These are phyloP conservation scores for Saururus chinensis DNA, from an alignment of 164 flowering plant species.

Conservation along the genomic window DNA sequence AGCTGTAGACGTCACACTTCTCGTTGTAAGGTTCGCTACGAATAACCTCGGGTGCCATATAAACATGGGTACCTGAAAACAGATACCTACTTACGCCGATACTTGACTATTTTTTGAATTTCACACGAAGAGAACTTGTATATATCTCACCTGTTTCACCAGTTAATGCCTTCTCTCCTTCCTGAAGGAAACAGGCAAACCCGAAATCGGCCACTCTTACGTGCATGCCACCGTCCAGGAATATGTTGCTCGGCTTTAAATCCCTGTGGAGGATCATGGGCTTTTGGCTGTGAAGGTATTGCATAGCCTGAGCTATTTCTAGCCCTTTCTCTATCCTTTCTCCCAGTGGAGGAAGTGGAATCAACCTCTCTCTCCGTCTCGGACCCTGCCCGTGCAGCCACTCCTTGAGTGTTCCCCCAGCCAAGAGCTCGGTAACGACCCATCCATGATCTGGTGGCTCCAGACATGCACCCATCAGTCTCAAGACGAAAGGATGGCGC, in stretches of 20 bases:
- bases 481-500: slow-evolving; percentile 55
- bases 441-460: slow-evolving; percentile 49
- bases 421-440: slow-evolving; percentile 47
- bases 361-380: slow-evolving; percentile 22
- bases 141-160: slow-evolving; percentile 50
- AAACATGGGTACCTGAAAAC: slow-evolving; percentile 49
- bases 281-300: slow-evolving; percentile 50
- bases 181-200: slow-evolving; percentile 41
- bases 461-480: slow-evolving; percentile 52
- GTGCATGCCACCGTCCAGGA: slow-evolving; percentile 41
- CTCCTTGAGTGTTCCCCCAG: slow-evolving; percentile 32
- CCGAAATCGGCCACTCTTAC: slow-evolving; percentile 66
- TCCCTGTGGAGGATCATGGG: slow-evolving; percentile 58
- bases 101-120: not conserved
- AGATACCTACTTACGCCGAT: not conserved
- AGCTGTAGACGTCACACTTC: slow-evolving; percentile 64
- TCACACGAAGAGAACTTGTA: not conserved
- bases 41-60: slow-evolving; percentile 75
- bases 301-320: slow-evolving; percentile 65
- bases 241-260: slow-evolving; percentile 61
- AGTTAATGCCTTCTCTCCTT: slow-evolving; percentile 37
- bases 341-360: slow-evolving; percentile 36
- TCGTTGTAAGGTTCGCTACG: slow-evolving; percentile 44
- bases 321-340: slow-evolving; percentile 38
- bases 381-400: slow-evolving; percentile 56